Evolutionary conservation across 2,329 filamentous ascomycete species (phyloP).

Genomic region (Talaromyces piceae): DNA sequence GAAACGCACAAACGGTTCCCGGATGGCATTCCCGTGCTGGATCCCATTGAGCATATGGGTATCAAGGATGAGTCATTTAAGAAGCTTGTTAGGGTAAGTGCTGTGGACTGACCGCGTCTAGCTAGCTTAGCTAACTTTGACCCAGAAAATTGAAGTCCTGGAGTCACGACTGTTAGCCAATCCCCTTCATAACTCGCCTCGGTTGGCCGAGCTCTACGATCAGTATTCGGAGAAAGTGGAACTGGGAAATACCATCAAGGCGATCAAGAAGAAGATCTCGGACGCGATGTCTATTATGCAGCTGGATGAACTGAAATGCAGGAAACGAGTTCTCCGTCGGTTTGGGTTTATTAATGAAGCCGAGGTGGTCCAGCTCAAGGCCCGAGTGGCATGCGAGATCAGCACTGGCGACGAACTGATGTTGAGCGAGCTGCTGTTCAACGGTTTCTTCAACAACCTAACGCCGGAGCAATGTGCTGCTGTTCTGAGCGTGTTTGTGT

Average conservation of each 20-base stretch:
- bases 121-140: constrained; percentile 14
- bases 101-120: not conserved
- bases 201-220: constrained; percentile 75
- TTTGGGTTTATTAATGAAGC: constrained; percentile 92
- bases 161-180: constrained; percentile 85
- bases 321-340: constrained; percentile 88
- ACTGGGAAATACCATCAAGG: constrained; percentile 71
- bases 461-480: constrained; percentile 80
- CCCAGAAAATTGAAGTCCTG: constrained; percentile 87
- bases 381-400: constrained; percentile 94
- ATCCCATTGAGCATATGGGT: constrained; percentile 93
- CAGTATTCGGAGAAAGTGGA: constrained; percentile 77
- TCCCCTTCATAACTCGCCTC: constrained; percentile 82
- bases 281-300: constrained; percentile 84
- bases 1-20: constrained; percentile 85
- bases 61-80: constrained; percentile 92
- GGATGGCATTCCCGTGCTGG: constrained; percentile 79
- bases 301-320: constrained; percentile 89
- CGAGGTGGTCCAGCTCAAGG: constrained; percentile 94
- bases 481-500: constrained; percentile 88
- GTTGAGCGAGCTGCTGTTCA: constrained; percentile 87
- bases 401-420: constrained; percentile 93
- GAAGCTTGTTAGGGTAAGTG: constrained; percentile 62
- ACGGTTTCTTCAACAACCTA: constrained; percentile 95
- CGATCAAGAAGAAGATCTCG: constrained; percentile 76